A percentile compares a stretch with the other conserved stretches of the same genome.
Conservation (phyloP, 1,139 yeast genomes). For the Kurtzmaniella natalensis region DNA sequence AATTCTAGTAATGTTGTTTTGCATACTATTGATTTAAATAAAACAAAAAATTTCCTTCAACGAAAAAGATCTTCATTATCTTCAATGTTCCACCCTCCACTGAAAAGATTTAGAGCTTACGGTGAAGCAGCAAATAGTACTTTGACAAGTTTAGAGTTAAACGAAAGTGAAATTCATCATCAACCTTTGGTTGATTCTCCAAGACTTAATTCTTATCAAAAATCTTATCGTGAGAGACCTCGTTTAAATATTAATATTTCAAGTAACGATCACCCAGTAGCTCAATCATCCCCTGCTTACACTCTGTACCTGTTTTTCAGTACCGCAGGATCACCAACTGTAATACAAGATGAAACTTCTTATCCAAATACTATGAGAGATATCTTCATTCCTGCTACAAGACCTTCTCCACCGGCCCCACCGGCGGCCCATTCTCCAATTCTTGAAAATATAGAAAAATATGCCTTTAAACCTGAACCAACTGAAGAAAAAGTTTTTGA, state of each 20-base stretch:
- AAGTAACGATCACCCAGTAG: background rate
- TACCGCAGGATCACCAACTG: constrained; percentile 2
- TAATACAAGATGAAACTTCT: background rate
- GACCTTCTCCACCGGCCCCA: constrained; percentile 5
- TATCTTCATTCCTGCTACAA: constrained; percentile 5
- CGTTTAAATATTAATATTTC: background rate
- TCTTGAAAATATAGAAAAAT: constrained; percentile 1
- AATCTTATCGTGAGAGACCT: background rate
- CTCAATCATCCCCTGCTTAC: constrained; percentile 1
- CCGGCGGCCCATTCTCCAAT: constrained; percentile 6
- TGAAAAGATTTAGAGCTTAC: constrained; percentile 1
- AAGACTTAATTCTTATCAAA: too few species aligned
- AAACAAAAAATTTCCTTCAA: background rate
- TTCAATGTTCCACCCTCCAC: constrained; percentile 7
- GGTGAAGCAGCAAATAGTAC: background rate
- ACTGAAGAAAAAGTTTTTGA: background rate
- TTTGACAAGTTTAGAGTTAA: constrained; percentile 11
- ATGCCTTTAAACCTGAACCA: constrained; percentile 2
- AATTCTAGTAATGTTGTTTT: too few species aligned
- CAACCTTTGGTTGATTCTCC: background rate
- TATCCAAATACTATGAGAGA: background rate
- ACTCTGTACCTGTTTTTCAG: constrained; percentile 2
- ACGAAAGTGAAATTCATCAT: background rate
- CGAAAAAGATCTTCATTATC: constrained; percentile 4
- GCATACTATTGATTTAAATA: background rate